Evolutionary conservation across 2,329 filamentous ascomycete species (phyloP).

Genomic region (Penicillium polonicum): DNA sequence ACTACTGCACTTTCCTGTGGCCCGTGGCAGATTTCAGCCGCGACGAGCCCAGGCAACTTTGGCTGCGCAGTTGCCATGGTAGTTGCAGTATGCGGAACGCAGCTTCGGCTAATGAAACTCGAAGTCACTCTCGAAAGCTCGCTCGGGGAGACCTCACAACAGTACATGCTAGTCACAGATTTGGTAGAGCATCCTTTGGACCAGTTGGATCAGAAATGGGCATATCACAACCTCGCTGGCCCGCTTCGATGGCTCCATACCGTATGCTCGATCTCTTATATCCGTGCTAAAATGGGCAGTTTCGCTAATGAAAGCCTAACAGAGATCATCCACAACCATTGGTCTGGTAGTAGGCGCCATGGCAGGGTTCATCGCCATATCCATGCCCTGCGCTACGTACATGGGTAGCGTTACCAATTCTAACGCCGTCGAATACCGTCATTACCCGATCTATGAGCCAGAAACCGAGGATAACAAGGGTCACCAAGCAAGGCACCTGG

Average conservation of each 20-base stretch:
- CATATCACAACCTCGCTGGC: slow-evolving; percentile 27
- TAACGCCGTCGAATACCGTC: slow-evolving; percentile 9
- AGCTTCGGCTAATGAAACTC: slow-evolving; percentile 29
- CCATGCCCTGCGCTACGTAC: slow-evolving; percentile 22
- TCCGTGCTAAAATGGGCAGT: not conserved
- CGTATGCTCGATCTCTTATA: slow-evolving; percentile 24
- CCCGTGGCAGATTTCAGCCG: slow-evolving; percentile 29
- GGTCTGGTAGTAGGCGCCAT: slow-evolving; percentile 26
- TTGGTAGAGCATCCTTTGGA: slow-evolving; percentile 16
- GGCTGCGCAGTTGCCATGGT: slow-evolving; percentile 26
- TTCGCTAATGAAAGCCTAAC: slow-evolving; percentile 8
- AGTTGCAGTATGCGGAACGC: slow-evolving; percentile 31
- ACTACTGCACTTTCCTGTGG: slow-evolving; percentile 34
- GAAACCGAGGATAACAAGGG: slow-evolving; percentile 8
- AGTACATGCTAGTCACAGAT: slow-evolving; percentile 10
- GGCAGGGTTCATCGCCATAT: slow-evolving; percentile 27
- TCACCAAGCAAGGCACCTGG: slow-evolving; percentile 25
- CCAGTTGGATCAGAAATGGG: slow-evolving; percentile 6
- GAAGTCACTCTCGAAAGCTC: slow-evolving; percentile 15
- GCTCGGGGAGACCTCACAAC: not conserved
- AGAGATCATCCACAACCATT: slow-evolving; percentile 26
- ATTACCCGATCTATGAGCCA: slow-evolving; percentile 25
- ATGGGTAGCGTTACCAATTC: slow-evolving; percentile 2
- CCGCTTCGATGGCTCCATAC: slow-evolving; percentile 33
- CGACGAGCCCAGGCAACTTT: not conserved